A percentile compares a stretch with the other conserved stretches of the same genome.
phyloP scores from a whole-genome alignment of 2,329 filamentous ascomycete species.

The Verticillium dahliae region DNA sequence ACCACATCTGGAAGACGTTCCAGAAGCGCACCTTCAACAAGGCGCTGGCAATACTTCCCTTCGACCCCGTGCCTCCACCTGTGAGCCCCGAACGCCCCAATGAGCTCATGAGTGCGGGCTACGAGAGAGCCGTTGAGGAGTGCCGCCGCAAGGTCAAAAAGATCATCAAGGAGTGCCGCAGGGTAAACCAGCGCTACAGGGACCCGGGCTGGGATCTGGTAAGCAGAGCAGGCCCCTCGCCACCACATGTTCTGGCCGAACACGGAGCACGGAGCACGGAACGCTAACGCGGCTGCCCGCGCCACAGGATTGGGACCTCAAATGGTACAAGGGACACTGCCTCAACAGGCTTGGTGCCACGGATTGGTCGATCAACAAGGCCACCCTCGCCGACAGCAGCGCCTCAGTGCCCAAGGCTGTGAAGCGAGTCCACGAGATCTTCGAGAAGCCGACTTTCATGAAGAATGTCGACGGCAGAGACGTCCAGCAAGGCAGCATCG shows the following conservation, averaged over 20 bases:
- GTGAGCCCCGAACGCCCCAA: constrained; percentile 48
- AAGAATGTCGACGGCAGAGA: constrained; percentile 62
- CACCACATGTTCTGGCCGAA: too few relatives aligned
- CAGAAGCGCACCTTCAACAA: constrained; percentile 55
- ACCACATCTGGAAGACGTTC: constrained; percentile 60
- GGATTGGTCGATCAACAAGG: constrained; percentile 43
- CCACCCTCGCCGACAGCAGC: constrained; percentile 37
- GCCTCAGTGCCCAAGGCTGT: constrained; percentile 62
- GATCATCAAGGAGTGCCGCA: constrained; percentile 58
- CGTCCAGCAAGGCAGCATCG: constrained; percentile 69
- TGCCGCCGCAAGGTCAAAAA: constrained; percentile 57
- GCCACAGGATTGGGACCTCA: constrained; percentile 57
- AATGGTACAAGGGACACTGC: constrained; percentile 53
- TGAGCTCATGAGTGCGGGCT: constrained; percentile 52
- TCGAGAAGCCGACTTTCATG: constrained; percentile 65
- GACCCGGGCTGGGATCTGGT: constrained; percentile 57
- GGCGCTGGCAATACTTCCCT: constrained; percentile 58
- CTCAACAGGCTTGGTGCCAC: constrained; percentile 45
- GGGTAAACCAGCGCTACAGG: constrained; percentile 74
- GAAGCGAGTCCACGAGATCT: constrained; percentile 69
- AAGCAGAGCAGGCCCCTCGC: constrained; percentile 18
- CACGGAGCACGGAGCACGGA: background rate
- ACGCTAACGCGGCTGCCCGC: background rate
- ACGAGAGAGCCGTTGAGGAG: constrained; percentile 57
- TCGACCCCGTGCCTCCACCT: constrained; percentile 49